Conservation (phyloP, 148 eudicot species). For the Rhododendron molle region DNA sequence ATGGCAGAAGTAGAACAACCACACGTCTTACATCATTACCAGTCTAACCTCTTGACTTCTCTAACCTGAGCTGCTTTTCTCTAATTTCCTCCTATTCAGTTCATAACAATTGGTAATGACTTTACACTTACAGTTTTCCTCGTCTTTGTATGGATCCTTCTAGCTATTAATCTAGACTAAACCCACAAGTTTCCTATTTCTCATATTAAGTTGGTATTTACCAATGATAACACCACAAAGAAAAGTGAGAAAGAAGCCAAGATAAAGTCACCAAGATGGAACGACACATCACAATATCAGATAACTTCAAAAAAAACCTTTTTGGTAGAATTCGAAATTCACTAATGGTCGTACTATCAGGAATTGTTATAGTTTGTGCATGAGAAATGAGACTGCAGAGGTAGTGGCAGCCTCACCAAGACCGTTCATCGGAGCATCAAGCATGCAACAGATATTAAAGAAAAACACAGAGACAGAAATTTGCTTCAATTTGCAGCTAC, state of each 20-base stretch:
- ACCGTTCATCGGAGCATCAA: background rate
- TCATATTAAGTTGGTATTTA: background rate
- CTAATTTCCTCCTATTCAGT: too few species aligned
- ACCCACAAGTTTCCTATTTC: background rate
- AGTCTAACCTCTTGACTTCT: too few species aligned
- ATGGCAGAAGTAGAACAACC: too few species aligned
- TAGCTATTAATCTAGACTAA: background rate
- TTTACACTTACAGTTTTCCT: too few species aligned
- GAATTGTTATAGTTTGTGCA: background rate
- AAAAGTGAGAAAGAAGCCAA: background rate
- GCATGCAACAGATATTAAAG: background rate
- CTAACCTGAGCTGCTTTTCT: too few species aligned
- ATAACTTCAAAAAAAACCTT: background rate
- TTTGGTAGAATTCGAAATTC: background rate
- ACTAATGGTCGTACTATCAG: background rate
- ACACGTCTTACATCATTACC: too few species aligned
- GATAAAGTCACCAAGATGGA: background rate
- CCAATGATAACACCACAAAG: background rate
- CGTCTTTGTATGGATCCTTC: background rate
- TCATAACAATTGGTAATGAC: too few species aligned
- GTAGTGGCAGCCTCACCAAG: background rate
- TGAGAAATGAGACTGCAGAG: background rate
- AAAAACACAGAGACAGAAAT: background rate
- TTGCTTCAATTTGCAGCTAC: slow-evolving; percentile 3
- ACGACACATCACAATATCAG: background rate